Base-by-base conservation (phyloP, 2,329 filamentous ascomycete species). In the Colletotrichum neosansevieriae region DNA sequence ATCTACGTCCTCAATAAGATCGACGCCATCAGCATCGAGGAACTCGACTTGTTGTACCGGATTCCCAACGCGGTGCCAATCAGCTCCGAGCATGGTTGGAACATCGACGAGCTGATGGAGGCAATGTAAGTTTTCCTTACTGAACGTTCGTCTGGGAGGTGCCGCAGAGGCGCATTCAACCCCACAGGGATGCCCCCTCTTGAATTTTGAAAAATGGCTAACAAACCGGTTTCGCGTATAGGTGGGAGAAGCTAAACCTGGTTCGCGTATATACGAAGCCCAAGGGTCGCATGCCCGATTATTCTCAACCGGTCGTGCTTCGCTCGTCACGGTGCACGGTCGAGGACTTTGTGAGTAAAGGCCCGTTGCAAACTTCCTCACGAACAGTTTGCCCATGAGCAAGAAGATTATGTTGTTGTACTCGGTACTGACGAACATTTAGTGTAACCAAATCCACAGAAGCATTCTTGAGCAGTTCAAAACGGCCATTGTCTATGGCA, bases 1-100 rank as follows among this genome's bases (percentile, higher is more conserved):
- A 93, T 99, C 62, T 99, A 99, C 82, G 96, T 97, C 47, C 87
- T 99, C 75, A 99, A 99, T 88, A 99, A 99, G 85, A 99, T 99
- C 74, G 96, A 99, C 81, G 90, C 94, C 63, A 98, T 99, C 79
- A 95, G 93, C 58, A 98, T 99, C 74, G 95, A 99, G 81, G 96
- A 99, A 81, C 86, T 99, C 70, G 96, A 99, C 81, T 84, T 99
- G 70, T 86, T 99, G 32, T 98, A 99, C 82, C 91, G 95, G 47
- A 99, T 99, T 73, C 96, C 96, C 56, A 97, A 98, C 78, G 94
- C 96, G 13, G 96, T 96, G 68, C 96, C 96, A 32, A 98, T 99
- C 82, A 98, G 94, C 78, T 96, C 95, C 36, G 96, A 99, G 82
- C 92, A 95, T 77, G 96, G 96, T 64, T 99, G 96, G 96, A 99